Percentiles rank a stretch among this genome's conserved stretches.
These are phyloP conservation scores for Dillenia suffruticosa DNA, from an alignment of 164 flowering plant species.

Conservation along the genomic window DNA sequence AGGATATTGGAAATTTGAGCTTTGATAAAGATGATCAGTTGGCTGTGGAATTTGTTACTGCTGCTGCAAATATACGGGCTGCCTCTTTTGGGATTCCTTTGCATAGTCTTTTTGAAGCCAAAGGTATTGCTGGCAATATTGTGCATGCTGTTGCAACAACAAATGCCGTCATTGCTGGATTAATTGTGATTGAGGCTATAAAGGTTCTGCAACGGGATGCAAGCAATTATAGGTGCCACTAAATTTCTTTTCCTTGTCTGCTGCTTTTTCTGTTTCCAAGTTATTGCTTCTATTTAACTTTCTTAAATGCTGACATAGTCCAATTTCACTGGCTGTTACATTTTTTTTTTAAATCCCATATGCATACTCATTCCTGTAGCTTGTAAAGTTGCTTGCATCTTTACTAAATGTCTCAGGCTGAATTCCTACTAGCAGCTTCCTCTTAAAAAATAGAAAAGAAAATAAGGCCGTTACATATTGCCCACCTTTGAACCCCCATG, in stretches of 20 bases:
- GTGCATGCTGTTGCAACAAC: constrained; percentile 99
- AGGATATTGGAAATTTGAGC: constrained; percentile 84
- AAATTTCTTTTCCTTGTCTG: background rate
- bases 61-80: constrained; percentile 98
- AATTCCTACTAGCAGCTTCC: too few species aligned
- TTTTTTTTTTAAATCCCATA: too few species aligned
- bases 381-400: too few species aligned
- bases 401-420: too few species aligned
- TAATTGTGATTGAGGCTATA: constrained; percentile 96
- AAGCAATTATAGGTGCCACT: constrained; percentile 56
- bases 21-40: constrained; percentile 98
- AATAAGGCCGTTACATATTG: too few species aligned
- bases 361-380: too few species aligned
- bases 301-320: too few species aligned
- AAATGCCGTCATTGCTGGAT: constrained; percentile 91
- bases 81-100: constrained; percentile 87
- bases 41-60: constrained; percentile 97
- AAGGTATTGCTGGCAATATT: constrained; percentile 98
- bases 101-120: constrained; percentile 97
- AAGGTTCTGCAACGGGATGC: constrained; percentile 73
- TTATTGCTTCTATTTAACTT: too few species aligned
- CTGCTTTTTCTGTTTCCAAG: background rate
- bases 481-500: too few species aligned
- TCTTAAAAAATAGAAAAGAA: too few species aligned
- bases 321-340: too few species aligned